Conservation (phyloP, 352 stramenopile genomes). For the Phytopythium delawarense region DNA sequence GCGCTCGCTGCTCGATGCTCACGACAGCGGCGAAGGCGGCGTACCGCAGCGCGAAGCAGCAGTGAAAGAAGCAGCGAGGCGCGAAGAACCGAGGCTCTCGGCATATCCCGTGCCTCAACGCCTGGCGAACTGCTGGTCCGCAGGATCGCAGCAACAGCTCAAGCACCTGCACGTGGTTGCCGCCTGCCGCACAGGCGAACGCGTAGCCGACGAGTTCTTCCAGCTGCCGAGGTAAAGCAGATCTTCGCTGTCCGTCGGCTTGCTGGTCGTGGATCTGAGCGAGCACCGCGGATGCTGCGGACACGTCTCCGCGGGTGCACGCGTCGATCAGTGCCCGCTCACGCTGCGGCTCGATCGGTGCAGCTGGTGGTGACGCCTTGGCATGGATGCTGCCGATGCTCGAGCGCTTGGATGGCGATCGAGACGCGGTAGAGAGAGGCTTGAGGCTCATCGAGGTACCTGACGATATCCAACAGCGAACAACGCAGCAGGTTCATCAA, state of each 20-base stretch:
- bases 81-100: slow-evolving; percentile 28
- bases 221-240: background rate
- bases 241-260: background rate
- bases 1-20: slow-evolving; percentile 38
- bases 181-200: slow-evolving; percentile 12
- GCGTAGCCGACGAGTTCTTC: slow-evolving; percentile 19
- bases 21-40: slow-evolving; percentile 32
- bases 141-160: slow-evolving; percentile 4
- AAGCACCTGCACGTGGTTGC: slow-evolving; percentile 11
- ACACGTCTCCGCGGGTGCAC: background rate
- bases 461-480: background rate
- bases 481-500: background rate
- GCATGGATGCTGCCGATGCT: background rate
- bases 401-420: background rate
- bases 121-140: slow-evolving; percentile 11
- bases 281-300: background rate
- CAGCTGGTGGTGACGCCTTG: background rate
- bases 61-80: slow-evolving; percentile 17
- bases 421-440: background rate
- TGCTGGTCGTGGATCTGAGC: background rate
- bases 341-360: background rate
- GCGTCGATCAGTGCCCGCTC: slow-evolving; percentile 3
- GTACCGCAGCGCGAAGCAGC: slow-evolving; percentile 36
- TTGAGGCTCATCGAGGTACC: background rate
- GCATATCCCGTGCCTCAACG: slow-evolving; percentile 31